Base-by-base conservation (phyloP, 1,139 yeast genomes). In the Yamadazyma diddensiae region DNA sequence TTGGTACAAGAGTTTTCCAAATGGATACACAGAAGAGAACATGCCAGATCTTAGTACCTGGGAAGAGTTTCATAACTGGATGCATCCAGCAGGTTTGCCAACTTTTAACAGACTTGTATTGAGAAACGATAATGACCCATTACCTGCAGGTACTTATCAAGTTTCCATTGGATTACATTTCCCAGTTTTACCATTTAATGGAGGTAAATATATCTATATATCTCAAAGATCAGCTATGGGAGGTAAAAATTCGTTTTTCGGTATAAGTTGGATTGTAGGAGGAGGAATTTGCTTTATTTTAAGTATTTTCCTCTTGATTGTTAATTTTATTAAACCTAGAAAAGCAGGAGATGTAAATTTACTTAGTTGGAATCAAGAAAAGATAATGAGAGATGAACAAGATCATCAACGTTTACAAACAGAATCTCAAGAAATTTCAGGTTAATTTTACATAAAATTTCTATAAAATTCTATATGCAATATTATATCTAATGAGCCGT, bases 1-100 rank as follows among this genome's bases (percentile, higher is more conserved):
- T 55, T 83, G 94, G 94, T 60, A 59, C 31, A 70, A 72, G 43
- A 62, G 43, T 52, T 83, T 59, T 49, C 94, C 94, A 1, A 55
- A 82, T 36, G 92, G 92, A 1, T 83, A 83, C 54, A 82, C 79
- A 18, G 74, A 66, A 21, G 67, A 71, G 3, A 82, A 82, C 52
- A 49, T 83, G 37, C 86, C 85, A 2, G 75, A 78, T 46, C 52
- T 83, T 25, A 65, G 78, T 1, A 57, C 60, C 7, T 74, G 82
- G 76, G 53, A 50, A 35, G 87, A 86, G 50, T 80, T 92, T 54
- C 97, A 92, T 61, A 92, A 90, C 56, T 92, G 99, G 99, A 90
- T 92, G 97, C 79, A 88, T 50, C 82, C 97, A 2, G 82, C 97
- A 3, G 97, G 92, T 1, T 70, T 94, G 41, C 82, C 97, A 7